Evolutionary conservation across 2,329 filamentous ascomycete genomes (phyloP).

Genomic region (Phialophora verrucosa): DNA sequence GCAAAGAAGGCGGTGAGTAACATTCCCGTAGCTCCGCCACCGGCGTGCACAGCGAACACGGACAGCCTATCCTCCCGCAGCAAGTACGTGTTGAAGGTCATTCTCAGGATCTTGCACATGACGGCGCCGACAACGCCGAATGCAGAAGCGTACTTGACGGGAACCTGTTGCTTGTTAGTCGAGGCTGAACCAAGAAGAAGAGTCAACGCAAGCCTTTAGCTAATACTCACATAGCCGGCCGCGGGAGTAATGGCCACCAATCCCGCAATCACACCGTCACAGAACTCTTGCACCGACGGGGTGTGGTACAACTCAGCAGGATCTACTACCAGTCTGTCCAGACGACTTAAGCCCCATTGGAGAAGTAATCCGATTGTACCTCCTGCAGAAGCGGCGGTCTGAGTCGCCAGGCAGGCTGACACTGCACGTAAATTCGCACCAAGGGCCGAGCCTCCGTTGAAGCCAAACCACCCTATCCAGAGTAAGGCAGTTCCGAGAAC

Average conservation of each 20-base stretch:
- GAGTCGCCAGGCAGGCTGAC: conserved; percentile 72
- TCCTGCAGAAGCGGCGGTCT: conserved; percentile 14
- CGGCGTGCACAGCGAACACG: conserved; percentile 17
- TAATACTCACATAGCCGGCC: conserved; percentile 15
- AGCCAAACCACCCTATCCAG: conserved; percentile 98
- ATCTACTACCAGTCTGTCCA: background rate
- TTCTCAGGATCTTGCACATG: conserved; percentile 13
- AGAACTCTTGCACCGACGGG: conserved; percentile 17
- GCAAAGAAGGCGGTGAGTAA: conserved; percentile 18
- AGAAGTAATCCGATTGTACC: conserved; percentile 18
- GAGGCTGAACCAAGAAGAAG: background rate
- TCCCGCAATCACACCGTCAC: conserved; percentile 21
- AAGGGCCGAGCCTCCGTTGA: conserved; percentile 95
- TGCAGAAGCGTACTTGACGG: conserved; percentile 18
- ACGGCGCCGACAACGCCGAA: conserved; percentile 18
- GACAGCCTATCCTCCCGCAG: conserved; percentile 8
- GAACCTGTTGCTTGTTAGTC: conserved; percentile 14
- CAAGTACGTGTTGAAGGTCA: background rate
- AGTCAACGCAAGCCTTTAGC: background rate
- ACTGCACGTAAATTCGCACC: conserved; percentile 91
- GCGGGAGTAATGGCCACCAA: conserved; percentile 17
- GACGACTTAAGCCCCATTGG: conserved; percentile 3
- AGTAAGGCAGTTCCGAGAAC: conserved; percentile 89
- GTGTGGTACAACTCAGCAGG: conserved; percentile 5
- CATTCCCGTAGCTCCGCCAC: conserved; percentile 15